Evolutionary conservation across 2,329 filamentous ascomycete species (phyloP), one percentile per base, ranked within the genome.

Genomic region (Pseudopyrenochaeta lycopersici): DNA sequence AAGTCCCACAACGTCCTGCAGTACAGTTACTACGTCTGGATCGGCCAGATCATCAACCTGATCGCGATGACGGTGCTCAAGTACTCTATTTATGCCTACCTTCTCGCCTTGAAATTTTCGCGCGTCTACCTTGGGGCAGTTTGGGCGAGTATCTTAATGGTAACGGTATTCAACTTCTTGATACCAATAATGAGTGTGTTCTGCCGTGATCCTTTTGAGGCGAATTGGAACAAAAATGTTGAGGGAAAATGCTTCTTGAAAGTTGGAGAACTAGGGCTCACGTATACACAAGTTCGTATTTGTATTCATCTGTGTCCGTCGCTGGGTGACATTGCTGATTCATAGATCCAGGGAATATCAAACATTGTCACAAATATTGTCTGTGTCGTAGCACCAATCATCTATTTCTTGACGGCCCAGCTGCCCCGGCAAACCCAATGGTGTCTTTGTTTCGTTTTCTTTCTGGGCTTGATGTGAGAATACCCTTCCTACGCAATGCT

Each of bases 341-440:
- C 10, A 17, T 30, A 17, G 1, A 15, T 31, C 41, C 44, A 67
- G 54, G 64, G 57, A 12, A 50, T 66, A 6, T 62, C 58, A 6
- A 73, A 73, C 46, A 64, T 64, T 41, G 20, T 69, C 33, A 73
- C 66, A 3, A 67, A 73, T 21, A 32, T 67, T 0, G 58, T 73
- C 0, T 69, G 70, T 35, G 62, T 68, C 4, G 60, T 65, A 6
- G 67, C 68, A 1, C 67, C 67, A 1, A 54, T 71, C 14, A 38
- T 68, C 12, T 73, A 71, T 35, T 53, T 73, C 2, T 62, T 56
- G 5, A 62, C 54, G 12, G 52, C 71, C 2, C 67, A 72, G 33
- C 35, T 73, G 4, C 52, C 62, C 3, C 51, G 48, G 10, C 63
- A 63, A 5, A 71, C 68, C 3, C 61, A 70, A 47, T 66, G 63